Evolutionary conservation across 2,329 filamentous ascomycete genomes (phyloP).

Genomic region (Eutypella sp.): DNA sequence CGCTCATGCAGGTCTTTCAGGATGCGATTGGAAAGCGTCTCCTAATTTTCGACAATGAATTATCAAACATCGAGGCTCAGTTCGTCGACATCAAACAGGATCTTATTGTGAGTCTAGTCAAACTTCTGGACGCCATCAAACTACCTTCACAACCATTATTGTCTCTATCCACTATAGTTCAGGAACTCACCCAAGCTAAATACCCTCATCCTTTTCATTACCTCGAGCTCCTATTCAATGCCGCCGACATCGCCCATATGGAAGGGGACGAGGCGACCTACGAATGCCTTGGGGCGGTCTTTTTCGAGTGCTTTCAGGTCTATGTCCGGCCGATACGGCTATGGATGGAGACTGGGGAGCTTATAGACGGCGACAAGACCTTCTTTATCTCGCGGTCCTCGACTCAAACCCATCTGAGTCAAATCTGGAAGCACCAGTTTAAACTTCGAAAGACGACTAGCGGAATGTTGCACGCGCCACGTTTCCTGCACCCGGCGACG

Average conservation of each 20-base stretch:
- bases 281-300: slow-evolving; percentile 59
- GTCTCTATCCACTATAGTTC: slow-evolving; percentile 57
- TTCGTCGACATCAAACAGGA: slow-evolving; percentile 52
- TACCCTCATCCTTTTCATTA: slow-evolving; percentile 61
- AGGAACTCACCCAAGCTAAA: slow-evolving; percentile 46
- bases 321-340: slow-evolving; percentile 74
- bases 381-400: slow-evolving; percentile 69
- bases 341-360: slow-evolving; percentile 80
- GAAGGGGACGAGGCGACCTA: slow-evolving; percentile 60
- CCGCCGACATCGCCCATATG: slow-evolving; percentile 64
- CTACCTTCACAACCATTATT: slow-evolving; percentile 50
- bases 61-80: slow-evolving; percentile 56
- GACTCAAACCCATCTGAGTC: slow-evolving; percentile 52
- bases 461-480: slow-evolving; percentile 62
- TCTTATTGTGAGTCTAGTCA: slow-evolving; percentile 61
- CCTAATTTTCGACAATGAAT: slow-evolving; percentile 47
- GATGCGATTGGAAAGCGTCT: slow-evolving; percentile 56
- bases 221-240: slow-evolving; percentile 72
- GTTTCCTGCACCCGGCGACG: slow-evolving; percentile 66
- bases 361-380: slow-evolving; percentile 59
- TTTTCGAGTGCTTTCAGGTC: slow-evolving; percentile 75
- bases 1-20: slow-evolving; percentile 68
- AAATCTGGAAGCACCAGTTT: slow-evolving; percentile 74
- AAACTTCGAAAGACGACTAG: slow-evolving; percentile 56
- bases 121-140: slow-evolving; percentile 54